Conservation (phyloP, 1,284 basidiomycete genomes). For the Ustilago vetiveriae region DNA sequence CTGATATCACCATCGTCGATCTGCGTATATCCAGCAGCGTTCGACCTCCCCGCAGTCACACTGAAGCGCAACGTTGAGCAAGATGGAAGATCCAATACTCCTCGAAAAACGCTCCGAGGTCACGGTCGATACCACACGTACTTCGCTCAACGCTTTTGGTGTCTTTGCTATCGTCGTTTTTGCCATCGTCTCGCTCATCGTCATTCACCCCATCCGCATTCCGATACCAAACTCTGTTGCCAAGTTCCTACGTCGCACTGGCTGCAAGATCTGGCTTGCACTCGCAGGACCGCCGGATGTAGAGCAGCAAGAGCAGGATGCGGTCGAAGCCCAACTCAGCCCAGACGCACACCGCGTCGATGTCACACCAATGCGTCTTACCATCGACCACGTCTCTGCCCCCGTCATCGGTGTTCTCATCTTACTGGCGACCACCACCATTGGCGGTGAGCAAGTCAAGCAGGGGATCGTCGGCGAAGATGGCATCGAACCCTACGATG, state of each 20-base stretch:
- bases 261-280: slow-evolving; percentile 15
- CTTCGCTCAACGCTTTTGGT: slow-evolving; percentile 62
- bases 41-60: no score
- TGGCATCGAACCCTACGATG: slow-evolving; percentile 88
- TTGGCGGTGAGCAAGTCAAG: slow-evolving; percentile 75
- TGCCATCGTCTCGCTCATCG: slow-evolving; percentile 60
- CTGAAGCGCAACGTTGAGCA: no score
- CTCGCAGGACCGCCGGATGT: slow-evolving; percentile 26
- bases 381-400: slow-evolving; percentile 55
- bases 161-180: slow-evolving; percentile 65
- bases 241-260: not conserved
- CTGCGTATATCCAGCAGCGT: no score
- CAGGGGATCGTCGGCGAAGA: slow-evolving; percentile 77
- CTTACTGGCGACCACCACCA: slow-evolving; percentile 78
- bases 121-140: slow-evolving; percentile 32
- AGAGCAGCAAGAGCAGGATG: slow-evolving; percentile 23
- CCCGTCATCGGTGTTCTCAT: slow-evolving; percentile 82
- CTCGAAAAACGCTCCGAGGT: slow-evolving; percentile 13
- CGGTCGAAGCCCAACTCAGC: slow-evolving; percentile 19
- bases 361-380: slow-evolving; percentile 19
- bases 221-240: slow-evolving; percentile 45
- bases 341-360: not conserved
- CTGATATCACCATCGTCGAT: not conserved
- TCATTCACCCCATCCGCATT: slow-evolving; percentile 57
- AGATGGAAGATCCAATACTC: slow-evolving; percentile 15